Evolutionary conservation across 2,329 filamentous ascomycete species (phyloP), one percentile per base, ranked within the genome.

Genomic region (Epichloe festucae): DNA sequence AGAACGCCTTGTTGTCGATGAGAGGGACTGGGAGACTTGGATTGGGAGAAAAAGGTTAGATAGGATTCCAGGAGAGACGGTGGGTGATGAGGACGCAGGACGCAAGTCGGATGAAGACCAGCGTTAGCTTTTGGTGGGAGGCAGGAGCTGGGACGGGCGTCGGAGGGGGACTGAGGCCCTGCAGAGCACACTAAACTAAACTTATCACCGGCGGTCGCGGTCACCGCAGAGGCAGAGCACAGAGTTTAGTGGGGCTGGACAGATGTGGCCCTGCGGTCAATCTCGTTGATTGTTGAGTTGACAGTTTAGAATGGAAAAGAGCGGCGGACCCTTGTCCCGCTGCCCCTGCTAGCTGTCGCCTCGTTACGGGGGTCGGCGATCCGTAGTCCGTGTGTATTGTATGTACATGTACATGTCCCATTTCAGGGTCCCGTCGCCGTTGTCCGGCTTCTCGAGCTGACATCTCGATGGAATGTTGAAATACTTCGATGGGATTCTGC

Each of bases 281-380:
- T 49, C n/a, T 48, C 6, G 42, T 38, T 31, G 39, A 49, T 46
- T 52, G 51, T 52, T 52, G 51, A 52, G 49, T 52, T 34, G 46
- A 31, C 46, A 31, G 27, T 46, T 19, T 5, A 19, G 31, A 17
- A 14, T 39, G 36, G 23, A 34, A 15, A 31, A 5, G 23, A 40
- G 49, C 31, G 35, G 49, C 43, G 35, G 27, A 49, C n/a, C 46
- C 50, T 34, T 44, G 41, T 41, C 27, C 41, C 23, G 31, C 46
- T 17, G 31, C 45, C 39, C 36, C 21, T 42, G 21, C 23, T 39
- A 44, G 44, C 31, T n/a, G n/a, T 34, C 10, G 31, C 45, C 23
- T 34, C 19, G 48, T 35, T 31, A 48, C 23, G n/a, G 40, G 40
- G 27, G 35, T 8, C 17, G 36, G 21, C 46, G 3, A 8, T 27